phyloP scores from a whole-genome alignment of 2,329 filamentous ascomycete species.

The Lojkania enalia region DNA sequence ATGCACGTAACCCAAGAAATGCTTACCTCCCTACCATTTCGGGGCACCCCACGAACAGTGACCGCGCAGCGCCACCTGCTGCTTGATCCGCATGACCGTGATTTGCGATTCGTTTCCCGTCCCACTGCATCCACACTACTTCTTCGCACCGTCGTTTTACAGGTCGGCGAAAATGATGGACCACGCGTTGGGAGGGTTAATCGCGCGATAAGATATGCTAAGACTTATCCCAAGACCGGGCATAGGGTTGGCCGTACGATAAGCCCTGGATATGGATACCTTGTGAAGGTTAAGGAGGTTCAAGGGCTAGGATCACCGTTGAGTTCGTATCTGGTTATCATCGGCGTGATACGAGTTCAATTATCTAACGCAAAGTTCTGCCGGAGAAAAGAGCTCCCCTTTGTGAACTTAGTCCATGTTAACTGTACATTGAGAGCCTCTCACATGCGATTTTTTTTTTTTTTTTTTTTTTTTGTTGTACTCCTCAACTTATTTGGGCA shows the following conservation, averaged over 20 bases:
- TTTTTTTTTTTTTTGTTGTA: too few relatives aligned
- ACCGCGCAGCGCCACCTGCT: slow-evolving; percentile 3
- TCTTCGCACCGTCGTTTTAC: not conserved
- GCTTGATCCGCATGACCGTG: too few relatives aligned
- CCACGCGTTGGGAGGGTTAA: too few relatives aligned
- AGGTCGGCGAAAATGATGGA: not conserved
- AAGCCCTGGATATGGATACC: slow-evolving; percentile 1
- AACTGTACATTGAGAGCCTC: too few relatives aligned
- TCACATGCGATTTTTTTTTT: too few relatives aligned
- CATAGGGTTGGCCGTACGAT: not conserved
- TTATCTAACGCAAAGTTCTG: too few relatives aligned
- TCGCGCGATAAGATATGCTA: not conserved
- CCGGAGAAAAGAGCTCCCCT: too few relatives aligned
- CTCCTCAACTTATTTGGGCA: too few relatives aligned
- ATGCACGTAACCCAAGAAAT: slow-evolving; percentile 12
- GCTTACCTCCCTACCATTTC: slow-evolving; percentile 1
- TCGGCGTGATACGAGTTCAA: too few relatives aligned
- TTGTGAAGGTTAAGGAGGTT: not conserved
- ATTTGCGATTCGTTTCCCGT: slow-evolving; percentile 2
- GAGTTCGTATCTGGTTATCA: too few relatives aligned
- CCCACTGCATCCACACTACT: not conserved
- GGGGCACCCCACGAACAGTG: slow-evolving; percentile 6
- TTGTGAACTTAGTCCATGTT: too few relatives aligned
- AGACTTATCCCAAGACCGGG: not conserved
- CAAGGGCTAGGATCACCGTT: too few relatives aligned